Base-by-base conservation (phyloP, 805 yeast species). In the Hanseniaspora opuntiae region DNA sequence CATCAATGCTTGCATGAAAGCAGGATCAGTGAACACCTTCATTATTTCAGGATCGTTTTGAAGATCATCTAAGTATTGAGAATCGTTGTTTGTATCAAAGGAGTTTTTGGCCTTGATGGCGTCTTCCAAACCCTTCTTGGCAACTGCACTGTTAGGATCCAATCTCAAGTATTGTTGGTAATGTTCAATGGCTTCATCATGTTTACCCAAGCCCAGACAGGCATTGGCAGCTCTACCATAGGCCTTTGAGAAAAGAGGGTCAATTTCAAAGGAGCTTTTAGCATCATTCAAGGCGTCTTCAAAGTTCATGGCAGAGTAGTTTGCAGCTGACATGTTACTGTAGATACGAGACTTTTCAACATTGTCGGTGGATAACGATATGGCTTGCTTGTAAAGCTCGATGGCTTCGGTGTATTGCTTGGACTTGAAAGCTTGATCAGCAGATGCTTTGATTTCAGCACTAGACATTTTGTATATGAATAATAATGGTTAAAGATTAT, bases 211-310 rank as follows among this genome's bases (percentile, higher is more conserved):
- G n/a, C 98, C 98, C 62, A 74, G 82, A 48, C 82, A 79, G 33
- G 98, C 98, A 58, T 97, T 89, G 56, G 86, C 99, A 37, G 84
- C 84, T 69, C 99, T 82, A 63, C 81, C 84, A 73, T 84, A 86
- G 47, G 97, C 98, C 70, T 93, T 93, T 22, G 96, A 88, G 97
- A 97, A 93, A 2, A 82, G 59, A 16, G 88, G 82, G 58, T 85
- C 86, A 69, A 88, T 80, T 62, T 78, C 75, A 52, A 84, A 81
- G 70, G 96, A 84, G 63, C 84, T 78, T 56, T 85, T 70, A 17
- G 97, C 98, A 67, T 93, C 98, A 45, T 74, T 71, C 56, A 87
- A 72, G 3, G 97, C 98, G 56, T 81, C 71, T 22, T 66, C 67
- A 63, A 81, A 93, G 61, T 88, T 71, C 63, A 80, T 79, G 70